Base-by-base conservation (phyloP, 148 eudicot genomes). In the Rhododendron simsii region DNA sequence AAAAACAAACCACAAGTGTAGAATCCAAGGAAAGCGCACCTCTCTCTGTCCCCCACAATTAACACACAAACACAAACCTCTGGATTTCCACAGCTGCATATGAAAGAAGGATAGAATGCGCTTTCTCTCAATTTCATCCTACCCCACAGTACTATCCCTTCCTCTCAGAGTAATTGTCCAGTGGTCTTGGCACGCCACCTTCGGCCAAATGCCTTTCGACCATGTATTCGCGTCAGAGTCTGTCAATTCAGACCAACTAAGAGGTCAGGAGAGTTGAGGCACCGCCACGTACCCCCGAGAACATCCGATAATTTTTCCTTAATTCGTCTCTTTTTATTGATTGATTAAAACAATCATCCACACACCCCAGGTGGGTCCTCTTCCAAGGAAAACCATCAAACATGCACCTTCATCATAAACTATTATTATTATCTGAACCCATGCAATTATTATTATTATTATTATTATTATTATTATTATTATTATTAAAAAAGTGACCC, bases 21-120 rank as follows among this genome's bases (percentile, higher is more conserved):
- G 89, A 79, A 89, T 90, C 91, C 91, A 90, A 90, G 84, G 89
- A 39, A 74, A 41, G 78, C 78, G 80, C 39, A 47, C 18, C 21
- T 48, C 69, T 84, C 67, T 79, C 78, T 87, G 89, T 84, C 76
- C 87, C 89, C 89, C 91, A 87, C 81, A 63, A 73, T 41, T 41
- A 41, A 41, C 14, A 55, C 89, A 87, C 90, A 81, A 86, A 6
- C 91, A 85, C 41, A 55, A 77, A 48, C 83, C 81, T 80, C 83
- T 89, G 86, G 79, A 89, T 85, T 87, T 81, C 6, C 82, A 80
- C 81, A 84, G 50, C 33, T 7, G 69, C 77, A 33, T 28, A 0
- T 41, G 45, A 73, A 15, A 73, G 41, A 33, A 73, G 39, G 78
- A 74, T 74, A 74, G 78, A 35, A 33, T 37, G 15, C 15, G 47